Conservation (phyloP, 208 protist species). For the Vickermania spadyakhi region DNA sequence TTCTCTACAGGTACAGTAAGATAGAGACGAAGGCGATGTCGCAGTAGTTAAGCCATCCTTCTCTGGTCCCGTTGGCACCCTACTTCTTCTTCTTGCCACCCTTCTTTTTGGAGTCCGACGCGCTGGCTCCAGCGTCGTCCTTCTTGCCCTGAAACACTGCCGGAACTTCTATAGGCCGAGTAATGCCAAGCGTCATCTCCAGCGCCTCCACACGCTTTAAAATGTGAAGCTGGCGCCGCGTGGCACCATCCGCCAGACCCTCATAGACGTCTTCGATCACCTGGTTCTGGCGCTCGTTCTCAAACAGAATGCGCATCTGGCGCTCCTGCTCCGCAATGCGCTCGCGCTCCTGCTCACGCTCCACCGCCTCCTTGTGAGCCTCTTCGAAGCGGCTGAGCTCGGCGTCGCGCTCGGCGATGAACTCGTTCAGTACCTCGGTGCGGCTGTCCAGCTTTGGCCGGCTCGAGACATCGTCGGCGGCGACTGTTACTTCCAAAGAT, state of each 20-base stretch:
- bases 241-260: constrained; percentile 40
- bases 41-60: neutral
- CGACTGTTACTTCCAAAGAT: constrained; percentile 2
- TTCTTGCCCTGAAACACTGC: neutral
- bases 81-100: constrained; percentile 2
- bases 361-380: constrained; percentile 36
- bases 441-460: constrained; percentile 2
- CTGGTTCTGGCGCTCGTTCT: constrained; percentile 30
- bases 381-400: constrained; percentile 29
- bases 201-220: constrained; percentile 61
- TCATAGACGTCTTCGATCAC: constrained; percentile 59
- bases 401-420: constrained; percentile 25
- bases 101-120: neutral
- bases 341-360: constrained; percentile 15
- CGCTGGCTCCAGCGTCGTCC: neutral
- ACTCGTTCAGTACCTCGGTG: constrained; percentile 13
- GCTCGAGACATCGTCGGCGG: neutral
- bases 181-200: constrained; percentile 45
- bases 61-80: neutral
- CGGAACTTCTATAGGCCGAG: neutral
- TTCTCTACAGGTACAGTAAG: no score
- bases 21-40: no score
- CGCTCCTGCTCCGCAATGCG: constrained; percentile 30
- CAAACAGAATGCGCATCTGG: constrained; percentile 64
- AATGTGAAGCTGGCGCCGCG: constrained; percentile 47